These are phyloP conservation scores for Pseudopediastrum boryanum DNA, from an alignment of 139 green algal genomes.

Conservation along the genomic window DNA sequence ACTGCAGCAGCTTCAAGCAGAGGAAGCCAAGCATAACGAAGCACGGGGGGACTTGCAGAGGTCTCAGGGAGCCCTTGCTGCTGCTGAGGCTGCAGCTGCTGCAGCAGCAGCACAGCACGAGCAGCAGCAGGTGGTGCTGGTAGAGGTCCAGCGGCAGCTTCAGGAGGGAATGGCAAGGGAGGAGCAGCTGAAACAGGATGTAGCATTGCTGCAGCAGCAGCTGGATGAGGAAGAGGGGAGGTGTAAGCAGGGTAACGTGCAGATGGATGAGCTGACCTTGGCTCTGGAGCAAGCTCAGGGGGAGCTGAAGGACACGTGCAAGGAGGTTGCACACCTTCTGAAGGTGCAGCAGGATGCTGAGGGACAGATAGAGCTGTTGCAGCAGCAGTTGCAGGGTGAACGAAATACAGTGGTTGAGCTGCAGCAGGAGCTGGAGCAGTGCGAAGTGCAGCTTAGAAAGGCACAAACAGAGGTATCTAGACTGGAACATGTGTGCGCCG, in stretches of 20 bases:
- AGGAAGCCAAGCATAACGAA: background rate
- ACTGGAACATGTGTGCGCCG: too few relatives aligned
- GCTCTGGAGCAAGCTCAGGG: constrained; percentile 6
- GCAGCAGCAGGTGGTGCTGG: background rate
- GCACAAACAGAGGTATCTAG: too few relatives aligned
- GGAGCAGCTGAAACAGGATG: background rate
- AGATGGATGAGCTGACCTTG: background rate
- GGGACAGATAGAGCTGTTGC: too few relatives aligned
- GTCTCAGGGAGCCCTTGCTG: background rate
- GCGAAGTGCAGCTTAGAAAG: too few relatives aligned
- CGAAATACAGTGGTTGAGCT: too few relatives aligned
- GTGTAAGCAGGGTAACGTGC: background rate
- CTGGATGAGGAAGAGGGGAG: background rate
- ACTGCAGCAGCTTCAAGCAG: background rate
- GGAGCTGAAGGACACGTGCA: constrained; percentile 4
- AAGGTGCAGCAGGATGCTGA: too few relatives aligned
- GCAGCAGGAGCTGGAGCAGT: too few relatives aligned
- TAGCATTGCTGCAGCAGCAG: constrained; percentile 3
- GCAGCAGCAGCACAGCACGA: constrained; percentile 5
- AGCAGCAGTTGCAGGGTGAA: too few relatives aligned
- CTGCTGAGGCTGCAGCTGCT: background rate
- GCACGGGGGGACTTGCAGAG: background rate
- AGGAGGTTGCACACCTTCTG: too few relatives aligned
- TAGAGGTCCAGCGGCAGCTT: constrained; percentile 1
- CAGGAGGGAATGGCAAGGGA: background rate